Percentiles rank a stretch among this genome's conserved stretches.
These are phyloP conservation scores for Fusarium globosum DNA, from an alignment of 2,329 filamentous ascomycete species.

Conservation along the genomic window DNA sequence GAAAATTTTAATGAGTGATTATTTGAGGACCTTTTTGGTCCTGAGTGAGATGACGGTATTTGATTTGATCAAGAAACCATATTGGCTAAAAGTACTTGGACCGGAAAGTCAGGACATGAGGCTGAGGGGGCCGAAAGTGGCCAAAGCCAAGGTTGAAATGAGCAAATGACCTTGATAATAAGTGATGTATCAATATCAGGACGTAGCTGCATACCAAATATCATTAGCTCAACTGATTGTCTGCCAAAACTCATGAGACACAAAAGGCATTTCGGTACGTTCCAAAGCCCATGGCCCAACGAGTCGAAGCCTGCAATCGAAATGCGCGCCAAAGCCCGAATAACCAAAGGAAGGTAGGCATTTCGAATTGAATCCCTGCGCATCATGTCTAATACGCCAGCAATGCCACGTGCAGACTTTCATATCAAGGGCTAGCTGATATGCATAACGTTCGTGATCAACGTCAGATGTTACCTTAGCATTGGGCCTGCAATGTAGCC, in stretches of 20 bases:
- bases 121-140: background rate
- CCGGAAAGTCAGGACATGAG: background rate
- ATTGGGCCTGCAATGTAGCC: background rate
- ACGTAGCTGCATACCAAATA: fast-evolving
- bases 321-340: background rate
- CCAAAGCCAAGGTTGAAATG: background rate
- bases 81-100: fast-evolving
- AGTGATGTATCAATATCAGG: fast-evolving
- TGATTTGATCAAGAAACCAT: too few species aligned
- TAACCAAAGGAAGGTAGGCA: background rate
- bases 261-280: fast-evolving
- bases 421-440: background rate
- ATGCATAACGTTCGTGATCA: background rate
- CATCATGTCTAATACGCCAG: fast-evolving
- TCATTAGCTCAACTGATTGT: background rate
- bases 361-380: fast-evolving
- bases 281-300: background rate
- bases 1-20: background rate
- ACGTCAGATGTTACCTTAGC: background rate
- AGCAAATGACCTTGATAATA: background rate
- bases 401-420: background rate
- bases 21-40: background rate
- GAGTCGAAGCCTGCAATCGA: background rate
- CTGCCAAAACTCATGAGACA: background rate
- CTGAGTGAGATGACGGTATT: fast-evolving